phyloP scores from a whole-genome alignment of 164 flowering plant species.

The Dillenia turbinata region DNA sequence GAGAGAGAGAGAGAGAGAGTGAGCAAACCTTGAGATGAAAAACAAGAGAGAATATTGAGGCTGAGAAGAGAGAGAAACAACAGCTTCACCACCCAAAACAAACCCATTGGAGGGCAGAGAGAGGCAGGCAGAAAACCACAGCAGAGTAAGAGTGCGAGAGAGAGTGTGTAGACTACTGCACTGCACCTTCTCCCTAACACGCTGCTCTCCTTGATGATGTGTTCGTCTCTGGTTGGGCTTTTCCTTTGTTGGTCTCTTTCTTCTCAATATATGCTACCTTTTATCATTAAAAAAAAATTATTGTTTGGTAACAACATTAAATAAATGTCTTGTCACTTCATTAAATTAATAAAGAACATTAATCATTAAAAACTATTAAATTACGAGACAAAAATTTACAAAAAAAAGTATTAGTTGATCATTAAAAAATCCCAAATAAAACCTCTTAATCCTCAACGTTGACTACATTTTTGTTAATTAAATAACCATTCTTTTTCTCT shows the following conservation, averaged over 20 bases:
- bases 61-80: conserved; percentile 23
- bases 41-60: conserved; percentile 10
- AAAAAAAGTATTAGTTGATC: no score
- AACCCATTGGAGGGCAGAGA: conserved; percentile 21
- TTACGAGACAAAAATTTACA: no score
- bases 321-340: no score
- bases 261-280: no score
- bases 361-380: no score
- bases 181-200: neutral
- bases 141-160: neutral
- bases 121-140: neutral
- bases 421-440: no score
- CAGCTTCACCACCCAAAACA: conserved; percentile 23
- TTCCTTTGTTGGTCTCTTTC: conserved; percentile 23
- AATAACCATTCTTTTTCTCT: no score
- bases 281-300: no score
- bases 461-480: no score
- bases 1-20: conserved; percentile 2
- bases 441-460: no score
- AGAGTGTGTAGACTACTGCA: neutral
- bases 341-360: no score
- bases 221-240: conserved; percentile 49
- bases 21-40: conserved; percentile 1
- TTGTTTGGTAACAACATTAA: no score
- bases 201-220: conserved; percentile 23